Evolutionary conservation across 2,329 filamentous ascomycete genomes (phyloP), one percentile per base, ranked within the genome.

Genomic region (Triangularia verruculosa): DNA sequence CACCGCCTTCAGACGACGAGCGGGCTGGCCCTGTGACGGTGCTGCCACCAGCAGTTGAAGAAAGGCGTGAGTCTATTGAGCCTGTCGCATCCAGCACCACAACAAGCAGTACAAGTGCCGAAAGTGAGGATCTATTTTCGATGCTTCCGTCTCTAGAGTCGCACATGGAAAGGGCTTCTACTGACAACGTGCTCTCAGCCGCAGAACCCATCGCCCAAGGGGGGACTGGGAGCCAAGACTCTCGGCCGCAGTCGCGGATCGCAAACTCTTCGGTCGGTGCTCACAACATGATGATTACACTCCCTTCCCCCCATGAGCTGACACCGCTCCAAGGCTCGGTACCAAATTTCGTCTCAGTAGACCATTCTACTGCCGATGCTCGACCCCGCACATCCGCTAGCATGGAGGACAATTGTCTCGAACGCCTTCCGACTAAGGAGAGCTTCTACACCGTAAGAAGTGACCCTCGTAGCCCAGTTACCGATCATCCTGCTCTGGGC

Each of bases 21-120:
- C 65, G 68, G 57, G 64, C 67, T 47, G 34, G 66, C 6, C 63
- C 69, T 5, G 70, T 72, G 8, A 76, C 72, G 2, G 72, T 74
- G 5, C 67, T 78, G 20, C 75, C 75, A 11, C 73, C 78, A 1
- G 39, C 20, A 20, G 73, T 78, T 5, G 68, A 67, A n/a, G 77
- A 79, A 64, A 71, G 72, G 43, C 69, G 68, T 15, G 77, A 79
- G 69, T 74, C 74, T 20, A 47, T 67, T 27, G n/a, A 47, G 20
- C 20, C 39, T 8, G n/a, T 20, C n/a, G n/a, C 17, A 7, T 47
- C 39, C n/a, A 17, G n/a, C 39, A 63, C 66, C 65, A 68, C 9
- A 56, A 13, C 64, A 61, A 51, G 65, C 54, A n/a, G 56, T 64
- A 5, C 13, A 25, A 27, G 66, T 68, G 8, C 28, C 57, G 8